Percentiles rank a stretch among this genome's conserved stretches.
phyloP scores from a whole-genome alignment of 768 basidiomycete species.

The Zangia roseola region DNA sequence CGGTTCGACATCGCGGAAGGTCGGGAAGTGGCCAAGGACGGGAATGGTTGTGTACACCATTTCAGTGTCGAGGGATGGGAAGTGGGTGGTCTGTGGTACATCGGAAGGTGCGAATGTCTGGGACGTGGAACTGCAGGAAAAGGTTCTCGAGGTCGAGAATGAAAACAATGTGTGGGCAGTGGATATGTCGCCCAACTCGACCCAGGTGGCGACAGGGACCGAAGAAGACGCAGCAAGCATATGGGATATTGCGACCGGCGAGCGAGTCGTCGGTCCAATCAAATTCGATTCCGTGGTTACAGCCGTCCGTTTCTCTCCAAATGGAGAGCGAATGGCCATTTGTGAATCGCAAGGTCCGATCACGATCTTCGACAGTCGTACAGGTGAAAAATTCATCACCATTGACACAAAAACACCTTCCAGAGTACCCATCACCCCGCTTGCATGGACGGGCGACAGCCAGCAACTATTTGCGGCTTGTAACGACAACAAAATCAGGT shows the following conservation, averaged over 20 bases:
- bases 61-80: neutral
- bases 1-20: too few species aligned
- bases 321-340: neutral
- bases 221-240: neutral
- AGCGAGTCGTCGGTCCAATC: neutral
- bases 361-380: neutral
- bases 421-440: neutral
- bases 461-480: neutral
- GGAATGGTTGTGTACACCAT: neutral
- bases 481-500: neutral
- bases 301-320: constrained; percentile 2
- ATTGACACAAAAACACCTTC: neutral
- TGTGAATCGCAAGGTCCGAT: neutral
- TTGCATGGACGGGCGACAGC: constrained; percentile 1
- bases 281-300: neutral
- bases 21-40: neutral
- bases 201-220: constrained; percentile 1
- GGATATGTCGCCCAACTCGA: neutral
- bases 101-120: neutral
- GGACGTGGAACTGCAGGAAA: neutral
- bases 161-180: too few species aligned
- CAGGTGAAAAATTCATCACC: neutral
- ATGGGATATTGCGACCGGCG: neutral
- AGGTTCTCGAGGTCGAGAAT: neutral
- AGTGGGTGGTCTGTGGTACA: neutral